Evolutionary conservation across 2,329 filamentous ascomycete species (phyloP), one percentile per base, ranked within the genome.

Genomic region (Penicillium sp.): DNA sequence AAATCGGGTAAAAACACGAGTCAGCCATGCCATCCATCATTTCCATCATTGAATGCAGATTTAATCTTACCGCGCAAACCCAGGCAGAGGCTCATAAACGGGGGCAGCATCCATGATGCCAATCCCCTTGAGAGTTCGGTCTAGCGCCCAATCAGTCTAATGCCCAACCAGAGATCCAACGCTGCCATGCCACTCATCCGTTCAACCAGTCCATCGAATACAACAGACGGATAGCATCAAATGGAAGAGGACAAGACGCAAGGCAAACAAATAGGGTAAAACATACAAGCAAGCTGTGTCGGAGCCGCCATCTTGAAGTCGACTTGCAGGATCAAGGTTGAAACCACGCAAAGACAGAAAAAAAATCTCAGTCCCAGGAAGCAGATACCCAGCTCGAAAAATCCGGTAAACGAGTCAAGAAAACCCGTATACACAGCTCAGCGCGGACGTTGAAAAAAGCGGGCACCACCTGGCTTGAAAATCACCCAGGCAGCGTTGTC

Each of bases 61-160:
- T 3, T 24, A 24, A 53, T 49, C 66, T 44, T 65, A 88, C 86
- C 77, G 84, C 62, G 78, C 77, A 74, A 98, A 97, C 73, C 91
- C 94, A 75, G 91, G 83, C 75, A 98, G 86, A 75, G 89, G 83
- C 79, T 91, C 87, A 82, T 99, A 99, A 75, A 90, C 87, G 65
- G 95, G 95, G 70, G 89, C 91, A 74, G 93, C 92, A 83, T 98
- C 91, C 81, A 96, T 88, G 80, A 98, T 85, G 75, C 93, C 93
- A 83, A 99, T 93, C 80, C 89, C 90, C 88, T 97, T 98, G 82
- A 93, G 91, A 80, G 95, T 97, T 83, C 95, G 92, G 86, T 91
- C 87, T 89, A 69, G 85, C 68, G 35, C 47, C 50, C 53, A 65
- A 57, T 62, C 35, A 67, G 61, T 71, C 2, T 60, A 69, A 64